A percentile compares a stretch with the other conserved stretches of the same genome.
These are phyloP conservation scores for Acanthamoeba polyphaga DNA, from an alignment of 208 protist genomes.

Conservation along the genomic window DNA sequence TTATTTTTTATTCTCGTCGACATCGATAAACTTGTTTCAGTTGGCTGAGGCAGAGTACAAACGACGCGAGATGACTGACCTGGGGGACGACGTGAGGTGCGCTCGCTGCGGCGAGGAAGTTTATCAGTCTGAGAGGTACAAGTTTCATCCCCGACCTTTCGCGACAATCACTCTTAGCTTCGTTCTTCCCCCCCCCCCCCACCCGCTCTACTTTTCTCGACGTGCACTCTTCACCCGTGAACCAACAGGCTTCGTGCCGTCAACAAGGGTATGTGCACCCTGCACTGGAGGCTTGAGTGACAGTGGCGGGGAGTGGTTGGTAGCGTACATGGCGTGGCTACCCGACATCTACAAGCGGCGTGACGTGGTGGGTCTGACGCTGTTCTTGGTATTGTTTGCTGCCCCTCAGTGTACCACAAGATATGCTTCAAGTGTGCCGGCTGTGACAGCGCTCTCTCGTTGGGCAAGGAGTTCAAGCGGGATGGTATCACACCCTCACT, in stretches of 20 bases:
- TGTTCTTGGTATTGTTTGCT: too few species aligned
- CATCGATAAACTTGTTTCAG: too few species aligned
- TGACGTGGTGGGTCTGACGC: too few species aligned
- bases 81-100: not conserved
- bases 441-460: not conserved
- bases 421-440: constrained; percentile 49
- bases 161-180: too few species aligned
- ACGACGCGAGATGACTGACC: constrained; percentile 3
- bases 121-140: constrained; percentile 9
- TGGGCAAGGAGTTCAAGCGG: constrained; percentile 59
- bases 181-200: too few species aligned
- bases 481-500: not conserved
- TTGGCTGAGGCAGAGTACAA: too few species aligned
- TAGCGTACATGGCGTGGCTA: too few species aligned
- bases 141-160: not conserved
- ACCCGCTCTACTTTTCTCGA: not conserved
- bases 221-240: not conserved
- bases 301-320: too few species aligned
- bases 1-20: not conserved
- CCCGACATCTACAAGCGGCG: too few species aligned
- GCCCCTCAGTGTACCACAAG: constrained; percentile 24
- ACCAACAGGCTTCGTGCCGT: constrained; percentile 9
- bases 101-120: not conserved
- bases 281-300: not conserved
- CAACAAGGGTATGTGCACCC: not conserved